Evolutionary conservation across 495 filamentous ascomycete species (phyloP), one percentile per base, ranked within the genome.

Genomic region (Pseudevernia furfuracea): DNA sequence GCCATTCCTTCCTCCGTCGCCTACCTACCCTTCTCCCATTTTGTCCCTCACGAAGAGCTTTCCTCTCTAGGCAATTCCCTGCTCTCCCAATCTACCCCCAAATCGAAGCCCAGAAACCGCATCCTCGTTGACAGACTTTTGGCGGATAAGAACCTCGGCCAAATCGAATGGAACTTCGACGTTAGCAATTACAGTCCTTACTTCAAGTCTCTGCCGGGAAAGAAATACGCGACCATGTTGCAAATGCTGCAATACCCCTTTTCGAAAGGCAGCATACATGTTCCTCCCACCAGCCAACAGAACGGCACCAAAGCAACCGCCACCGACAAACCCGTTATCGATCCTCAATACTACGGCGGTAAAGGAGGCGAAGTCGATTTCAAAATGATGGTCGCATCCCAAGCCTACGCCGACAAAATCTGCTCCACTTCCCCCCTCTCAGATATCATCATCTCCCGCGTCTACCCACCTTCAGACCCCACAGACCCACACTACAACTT

Each of bases 161-260:
- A 84, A 55, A 68, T 84, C 14, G 81, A 84, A 69, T 82, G 72
- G 64, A 71, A 82, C 62, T 79, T 82, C 52, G 77, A 82, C 49
- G 67, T 78, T 6, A 77, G 78, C 23, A 82, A 83, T 64, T 81
- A 79, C 77, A 78, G 71, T 46, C 72, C 78, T 21, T 73, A 72
- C 37, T 79, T 76, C 63, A 53, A 61, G 3, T 72, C 75, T 0
- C 63, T 74, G n/a, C 68, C 74, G 0, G 74, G 71, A 12, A 83
- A 80, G 63, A 78, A 79, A 60, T 82, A 83, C 60, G 78, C 70
- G 8, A 82, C 77, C 12, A 75, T 85, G 74, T 65, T 81, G 6
- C 77, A 80, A 67, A 82, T 84, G 69, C 72, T 83, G 7, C 80
- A 83, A 67, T 79, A 80, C 61, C 82, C 82, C 0, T 81, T 81